These are phyloP conservation scores for Fomes fomentarius DNA, from an alignment of 1,284 basidiomycete genomes.

Conservation along the genomic window DNA sequence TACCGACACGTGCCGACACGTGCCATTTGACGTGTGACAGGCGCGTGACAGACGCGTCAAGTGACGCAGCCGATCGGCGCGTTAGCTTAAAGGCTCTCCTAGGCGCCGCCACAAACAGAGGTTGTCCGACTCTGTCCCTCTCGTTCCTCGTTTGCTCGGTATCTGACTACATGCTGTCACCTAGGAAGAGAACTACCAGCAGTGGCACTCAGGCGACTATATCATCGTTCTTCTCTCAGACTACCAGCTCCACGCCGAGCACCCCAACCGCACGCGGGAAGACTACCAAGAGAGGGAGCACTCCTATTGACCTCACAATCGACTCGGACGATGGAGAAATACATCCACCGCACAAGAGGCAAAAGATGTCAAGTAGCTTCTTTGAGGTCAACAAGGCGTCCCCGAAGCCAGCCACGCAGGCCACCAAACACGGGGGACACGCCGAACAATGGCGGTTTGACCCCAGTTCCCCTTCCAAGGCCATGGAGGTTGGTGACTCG, in stretches of 20 bases:
- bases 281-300: constrained; percentile 30
- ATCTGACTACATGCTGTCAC: constrained; percentile 3
- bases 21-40: background rate
- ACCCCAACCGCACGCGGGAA: constrained; percentile 23
- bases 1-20: background rate
- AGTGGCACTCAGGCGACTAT: constrained; percentile 42
- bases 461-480: constrained; percentile 22
- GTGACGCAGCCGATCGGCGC: constrained; percentile 10
- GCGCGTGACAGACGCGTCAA: constrained; percentile 19
- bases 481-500: constrained; percentile 25
- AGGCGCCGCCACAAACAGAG: constrained; percentile 4
- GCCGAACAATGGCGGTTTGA: constrained; percentile 43
- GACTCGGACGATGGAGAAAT: constrained; percentile 40
- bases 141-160: background rate
- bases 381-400: constrained; percentile 8
- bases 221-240: constrained; percentile 58
- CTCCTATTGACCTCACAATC: constrained; percentile 59
- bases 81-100: no score
- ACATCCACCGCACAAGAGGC: constrained; percentile 39
- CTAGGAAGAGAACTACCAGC: background rate
- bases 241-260: constrained; percentile 27
- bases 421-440: constrained; percentile 14
- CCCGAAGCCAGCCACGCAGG: background rate
- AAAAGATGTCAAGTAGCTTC: constrained; percentile 30
- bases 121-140: background rate